phyloP scores from a whole-genome alignment of 2,329 filamentous ascomycete genomes.

The Aspergillus unguis region DNA sequence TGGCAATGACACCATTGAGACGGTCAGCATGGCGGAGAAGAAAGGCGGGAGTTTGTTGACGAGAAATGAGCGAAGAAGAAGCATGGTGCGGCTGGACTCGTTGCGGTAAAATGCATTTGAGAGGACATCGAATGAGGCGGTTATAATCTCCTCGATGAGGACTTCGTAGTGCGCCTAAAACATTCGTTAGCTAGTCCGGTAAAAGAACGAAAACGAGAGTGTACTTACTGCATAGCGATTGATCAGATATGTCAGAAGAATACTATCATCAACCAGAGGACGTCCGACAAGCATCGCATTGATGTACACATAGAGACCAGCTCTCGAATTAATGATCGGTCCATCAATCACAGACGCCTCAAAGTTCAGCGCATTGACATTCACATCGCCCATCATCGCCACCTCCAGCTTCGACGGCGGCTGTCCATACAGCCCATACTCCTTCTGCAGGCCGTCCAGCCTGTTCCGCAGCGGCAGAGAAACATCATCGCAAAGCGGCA shows the following conservation, averaged over 20 bases:
- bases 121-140: constrained; percentile 84
- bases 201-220: background rate
- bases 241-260: constrained; percentile 74
- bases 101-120: constrained; percentile 78
- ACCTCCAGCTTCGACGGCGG: constrained; percentile 45
- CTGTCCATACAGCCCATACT: constrained; percentile 42
- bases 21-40: constrained; percentile 55
- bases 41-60: constrained; percentile 68
- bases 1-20: constrained; percentile 57
- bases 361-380: constrained; percentile 51
- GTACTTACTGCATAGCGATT: constrained; percentile 72
- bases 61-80: constrained; percentile 80
- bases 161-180: constrained; percentile 69
- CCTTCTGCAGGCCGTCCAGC: constrained; percentile 41
- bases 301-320: constrained; percentile 80
- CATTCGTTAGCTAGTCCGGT: constrained; percentile 2
- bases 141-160: constrained; percentile 75
- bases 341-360: constrained; percentile 60
- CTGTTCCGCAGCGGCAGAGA: constrained; percentile 39
- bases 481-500: constrained; percentile 39
- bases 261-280: constrained; percentile 76
- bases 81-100: constrained; percentile 58
- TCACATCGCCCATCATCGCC: constrained; percentile 40
- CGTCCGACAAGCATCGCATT: constrained; percentile 76
- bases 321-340: constrained; percentile 69